Percentiles rank a stretch among this genome's conserved stretches.
Conservation (phyloP, 2,329 filamentous ascomycete species). For the Penicillium sp. region DNA sequence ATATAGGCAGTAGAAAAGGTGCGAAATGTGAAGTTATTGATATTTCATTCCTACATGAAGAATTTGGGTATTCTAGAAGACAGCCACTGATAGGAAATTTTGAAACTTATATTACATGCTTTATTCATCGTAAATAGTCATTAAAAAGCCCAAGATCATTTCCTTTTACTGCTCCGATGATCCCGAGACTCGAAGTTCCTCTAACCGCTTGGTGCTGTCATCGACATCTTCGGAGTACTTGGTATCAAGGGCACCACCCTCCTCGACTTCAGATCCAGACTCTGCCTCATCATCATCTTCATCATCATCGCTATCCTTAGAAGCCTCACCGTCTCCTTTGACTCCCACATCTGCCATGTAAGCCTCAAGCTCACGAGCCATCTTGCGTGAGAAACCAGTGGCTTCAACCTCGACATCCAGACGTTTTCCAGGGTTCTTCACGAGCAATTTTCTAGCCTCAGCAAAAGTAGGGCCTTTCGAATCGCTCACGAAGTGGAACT, state of each 20-base stretch:
- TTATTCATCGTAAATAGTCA: slow-evolving; percentile 29
- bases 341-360: slow-evolving; percentile 75
- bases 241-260: slow-evolving; percentile 35
- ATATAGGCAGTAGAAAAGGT: no score
- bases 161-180: slow-evolving; percentile 15
- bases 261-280: slow-evolving; percentile 35
- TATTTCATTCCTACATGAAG: neutral
- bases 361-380: slow-evolving; percentile 87
- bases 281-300: slow-evolving; percentile 36
- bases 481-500: slow-evolving; percentile 83
- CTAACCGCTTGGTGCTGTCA: slow-evolving; percentile 32
- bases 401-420: slow-evolving; percentile 88
- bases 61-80: neutral
- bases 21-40: neutral
- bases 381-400: slow-evolving; percentile 94
- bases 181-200: slow-evolving; percentile 34
- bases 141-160: slow-evolving; percentile 16
- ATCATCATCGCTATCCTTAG: slow-evolving; percentile 31
- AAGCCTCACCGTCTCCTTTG: slow-evolving; percentile 50
- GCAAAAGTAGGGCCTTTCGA: slow-evolving; percentile 81
- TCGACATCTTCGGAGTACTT: slow-evolving; percentile 20
- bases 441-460: slow-evolving; percentile 72
- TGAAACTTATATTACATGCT: slow-evolving; percentile 23
- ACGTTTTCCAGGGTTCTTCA: slow-evolving; percentile 61
- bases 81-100: slow-evolving; percentile 1